Evolutionary conservation across 495 filamentous ascomycete genomes (phyloP).

Genomic region (Recurvomyces mirabilis): DNA sequence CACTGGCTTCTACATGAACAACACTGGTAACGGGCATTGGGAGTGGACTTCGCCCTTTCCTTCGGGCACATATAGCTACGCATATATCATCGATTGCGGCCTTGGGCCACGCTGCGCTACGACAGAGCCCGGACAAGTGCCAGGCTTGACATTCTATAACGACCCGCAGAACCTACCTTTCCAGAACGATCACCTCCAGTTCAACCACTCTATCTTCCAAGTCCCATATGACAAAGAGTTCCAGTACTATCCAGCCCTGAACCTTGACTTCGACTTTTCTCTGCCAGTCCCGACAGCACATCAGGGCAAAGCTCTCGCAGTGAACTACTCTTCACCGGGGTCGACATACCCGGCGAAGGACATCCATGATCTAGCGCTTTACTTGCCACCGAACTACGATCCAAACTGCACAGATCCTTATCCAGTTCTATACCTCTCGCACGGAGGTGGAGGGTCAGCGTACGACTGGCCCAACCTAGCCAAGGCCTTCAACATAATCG

Average conservation of each 20-base stretch:
- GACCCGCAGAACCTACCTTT: not conserved
- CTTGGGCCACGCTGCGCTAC: not conserved
- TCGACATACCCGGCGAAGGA: slow-evolving; percentile 2
- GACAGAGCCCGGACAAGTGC: slow-evolving; percentile 2
- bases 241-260: slow-evolving; percentile 1
- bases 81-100: slow-evolving; percentile 2
- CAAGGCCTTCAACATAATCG: slow-evolving; percentile 10
- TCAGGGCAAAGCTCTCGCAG: slow-evolving; percentile 2
- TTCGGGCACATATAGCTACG: not conserved
- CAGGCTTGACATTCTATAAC: not conserved
- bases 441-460: slow-evolving; percentile 3
- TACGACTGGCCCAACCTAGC: slow-evolving; percentile 8
- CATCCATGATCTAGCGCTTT: slow-evolving; percentile 4
- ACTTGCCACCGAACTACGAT: slow-evolving; percentile 2
- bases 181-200: not conserved
- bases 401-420: slow-evolving; percentile 3
- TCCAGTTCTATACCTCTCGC: slow-evolving; percentile 7
- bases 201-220: slow-evolving; percentile 2
- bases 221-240: not conserved
- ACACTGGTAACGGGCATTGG: not conserved
- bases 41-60: slow-evolving; percentile 1
- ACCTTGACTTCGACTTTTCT: not conserved
- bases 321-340: slow-evolving; percentile 3
- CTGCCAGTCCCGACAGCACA: not conserved
- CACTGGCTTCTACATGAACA: slow-evolving; percentile 2